phyloP scores from a whole-genome alignment of 2,329 filamentous ascomycete genomes.

The Aspergillus pseudotamarii region DNA sequence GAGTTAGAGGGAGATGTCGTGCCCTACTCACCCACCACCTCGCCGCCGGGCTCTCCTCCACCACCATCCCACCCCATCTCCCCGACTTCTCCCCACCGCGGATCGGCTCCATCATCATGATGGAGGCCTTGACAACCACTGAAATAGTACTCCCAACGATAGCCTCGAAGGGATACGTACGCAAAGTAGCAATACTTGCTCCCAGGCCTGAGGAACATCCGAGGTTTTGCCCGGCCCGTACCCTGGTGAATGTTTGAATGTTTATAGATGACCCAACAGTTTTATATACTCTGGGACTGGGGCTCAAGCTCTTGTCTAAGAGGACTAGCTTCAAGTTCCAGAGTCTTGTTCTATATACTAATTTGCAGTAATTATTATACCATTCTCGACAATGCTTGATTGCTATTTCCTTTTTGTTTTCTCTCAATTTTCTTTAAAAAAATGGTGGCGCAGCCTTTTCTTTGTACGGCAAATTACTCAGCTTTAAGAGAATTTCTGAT shows the following conservation, averaged over 20 bases:
- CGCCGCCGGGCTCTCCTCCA: neutral
- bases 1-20: neutral
- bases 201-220: neutral
- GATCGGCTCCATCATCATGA: neutral
- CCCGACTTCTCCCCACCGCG: neutral
- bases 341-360: neutral
- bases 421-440: too few relatives aligned
- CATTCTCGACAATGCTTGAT: neutral
- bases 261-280: neutral
- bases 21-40: neutral
- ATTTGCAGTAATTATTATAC: neutral
- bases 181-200: neutral
- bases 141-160: neutral
- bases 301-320: neutral
- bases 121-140: neutral
- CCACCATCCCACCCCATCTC: neutral
- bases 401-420: neutral
- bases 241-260: neutral
- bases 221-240: neutral
- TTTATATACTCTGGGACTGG: neutral
- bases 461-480: too few relatives aligned
- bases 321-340: neutral
- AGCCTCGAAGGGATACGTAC: neutral
- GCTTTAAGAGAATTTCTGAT: too few relatives aligned
- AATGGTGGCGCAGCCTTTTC: too few relatives aligned